These are phyloP conservation scores for Pseudopyrenochaeta lycopersici DNA, from an alignment of 2,329 filamentous ascomycete genomes.

Conservation along the genomic window DNA sequence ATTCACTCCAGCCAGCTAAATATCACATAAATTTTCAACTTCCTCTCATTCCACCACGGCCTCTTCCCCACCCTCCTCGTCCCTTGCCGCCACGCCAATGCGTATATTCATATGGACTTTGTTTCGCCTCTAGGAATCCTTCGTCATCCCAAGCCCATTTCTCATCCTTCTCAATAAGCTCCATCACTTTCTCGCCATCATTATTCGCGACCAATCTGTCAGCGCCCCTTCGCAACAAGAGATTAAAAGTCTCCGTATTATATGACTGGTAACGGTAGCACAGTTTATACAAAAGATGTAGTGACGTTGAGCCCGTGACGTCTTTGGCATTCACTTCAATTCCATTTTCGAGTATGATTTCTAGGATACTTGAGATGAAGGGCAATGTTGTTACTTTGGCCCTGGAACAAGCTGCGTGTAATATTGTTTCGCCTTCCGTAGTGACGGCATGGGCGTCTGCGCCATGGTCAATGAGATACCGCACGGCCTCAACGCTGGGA, in stretches of 20 bases:
- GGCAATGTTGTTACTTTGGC: slow-evolving; percentile 2
- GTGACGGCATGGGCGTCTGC: slow-evolving; percentile 4
- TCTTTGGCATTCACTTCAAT: slow-evolving; percentile 2
- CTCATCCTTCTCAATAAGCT: slow-evolving; percentile 1
- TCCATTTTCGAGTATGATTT: slow-evolving; percentile 1
- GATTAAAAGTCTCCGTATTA: background rate
- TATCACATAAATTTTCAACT: no score
- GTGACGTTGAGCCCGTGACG: background rate
- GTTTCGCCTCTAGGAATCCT: background rate
- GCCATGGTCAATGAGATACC: slow-evolving; percentile 4
- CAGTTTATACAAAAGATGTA: background rate
- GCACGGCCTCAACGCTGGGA: background rate
- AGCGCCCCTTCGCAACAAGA: slow-evolving; percentile 2
- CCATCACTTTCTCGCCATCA: background rate
- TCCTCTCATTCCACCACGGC: background rate
- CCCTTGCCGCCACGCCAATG: background rate
- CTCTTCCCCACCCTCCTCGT: slow-evolving; percentile 1
- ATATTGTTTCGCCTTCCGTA: slow-evolving; percentile 2
- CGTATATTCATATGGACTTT: background rate
- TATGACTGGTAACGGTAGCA: background rate
- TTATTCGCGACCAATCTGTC: background rate
- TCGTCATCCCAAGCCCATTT: slow-evolving; percentile 4
- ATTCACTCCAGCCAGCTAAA: no score
- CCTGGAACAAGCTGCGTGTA: slow-evolving; percentile 7
- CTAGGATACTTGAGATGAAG: background rate